Evolutionary conservation across 1,139 yeast species (phyloP).

Genomic region (Candida neerlandica): DNA sequence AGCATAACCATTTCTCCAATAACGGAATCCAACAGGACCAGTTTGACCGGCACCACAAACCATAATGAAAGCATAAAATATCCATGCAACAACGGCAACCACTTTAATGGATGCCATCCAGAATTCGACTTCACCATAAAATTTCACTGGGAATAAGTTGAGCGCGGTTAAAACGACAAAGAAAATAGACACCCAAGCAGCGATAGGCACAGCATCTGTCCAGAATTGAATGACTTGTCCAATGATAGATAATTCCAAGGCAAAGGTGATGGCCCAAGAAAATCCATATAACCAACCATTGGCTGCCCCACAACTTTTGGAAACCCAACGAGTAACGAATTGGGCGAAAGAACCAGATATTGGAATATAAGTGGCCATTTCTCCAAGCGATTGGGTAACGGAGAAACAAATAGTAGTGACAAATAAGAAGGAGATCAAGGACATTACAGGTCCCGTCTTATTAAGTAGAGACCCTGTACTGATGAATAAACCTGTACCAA

Average conservation of each 20-base stretch:
- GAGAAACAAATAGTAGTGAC: slow-evolving; percentile 66
- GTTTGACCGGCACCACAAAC: slow-evolving; percentile 72
- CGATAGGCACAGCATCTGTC: slow-evolving; percentile 72
- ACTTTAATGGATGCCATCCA: slow-evolving; percentile 66
- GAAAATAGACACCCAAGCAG: slow-evolving; percentile 77
- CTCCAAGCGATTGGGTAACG: slow-evolving; percentile 73
- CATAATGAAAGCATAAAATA: slow-evolving; percentile 65
- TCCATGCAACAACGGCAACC: slow-evolving; percentile 70
- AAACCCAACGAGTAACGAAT: slow-evolving; percentile 59
- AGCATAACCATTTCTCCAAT: slow-evolving; percentile 94
- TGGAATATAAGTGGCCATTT: slow-evolving; percentile 75
- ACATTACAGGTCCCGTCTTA: slow-evolving; percentile 71
- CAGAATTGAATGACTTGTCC: slow-evolving; percentile 77
- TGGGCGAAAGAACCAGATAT: slow-evolving; percentile 65
- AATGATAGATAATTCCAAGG: slow-evolving; percentile 80
- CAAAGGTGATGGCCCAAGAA: slow-evolving; percentile 83
- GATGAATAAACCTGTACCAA: slow-evolving; percentile 58
- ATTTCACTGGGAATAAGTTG: slow-evolving; percentile 47
- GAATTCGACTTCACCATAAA: slow-evolving; percentile 50
- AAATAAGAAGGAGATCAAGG: slow-evolving; percentile 64
- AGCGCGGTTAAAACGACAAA: slow-evolving; percentile 39
- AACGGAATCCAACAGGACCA: slow-evolving; percentile 82
- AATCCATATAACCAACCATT: slow-evolving; percentile 88
- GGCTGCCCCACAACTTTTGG: slow-evolving; percentile 76
- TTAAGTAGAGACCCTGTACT: slow-evolving; percentile 3